phyloP scores from a whole-genome alignment of 345 rosid species.

The Eucalyptus urophylla region DNA sequence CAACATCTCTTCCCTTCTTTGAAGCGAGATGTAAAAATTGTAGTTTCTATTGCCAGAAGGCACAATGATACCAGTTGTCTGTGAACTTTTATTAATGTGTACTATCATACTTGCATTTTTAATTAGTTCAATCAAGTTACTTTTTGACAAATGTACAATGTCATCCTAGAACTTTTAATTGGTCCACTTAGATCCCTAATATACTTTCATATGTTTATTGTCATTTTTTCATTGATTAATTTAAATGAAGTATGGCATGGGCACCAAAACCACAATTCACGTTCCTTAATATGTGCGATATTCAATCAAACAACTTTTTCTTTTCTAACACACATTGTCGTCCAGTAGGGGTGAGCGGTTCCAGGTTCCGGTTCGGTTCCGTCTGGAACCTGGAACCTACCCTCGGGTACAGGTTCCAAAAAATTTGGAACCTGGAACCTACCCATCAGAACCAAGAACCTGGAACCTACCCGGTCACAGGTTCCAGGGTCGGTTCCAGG shows the following conservation, averaged over 20 bases:
- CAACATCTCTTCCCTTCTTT: rapidly evolving
- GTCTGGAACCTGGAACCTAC: too few relatives aligned
- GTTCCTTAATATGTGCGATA: background rate
- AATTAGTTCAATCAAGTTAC: too few relatives aligned
- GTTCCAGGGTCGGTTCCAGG: too few relatives aligned
- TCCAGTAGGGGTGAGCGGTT: background rate
- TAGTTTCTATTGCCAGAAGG: background rate
- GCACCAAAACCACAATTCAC: background rate
- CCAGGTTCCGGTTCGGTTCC: too few relatives aligned
- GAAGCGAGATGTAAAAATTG: background rate
- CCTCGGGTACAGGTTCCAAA: too few relatives aligned
- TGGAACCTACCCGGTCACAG: too few relatives aligned
- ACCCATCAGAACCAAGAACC: too few relatives aligned
- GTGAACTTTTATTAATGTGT: background rate
- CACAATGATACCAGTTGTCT: background rate
- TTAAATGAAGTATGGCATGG: background rate
- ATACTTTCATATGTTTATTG: rapidly evolving
- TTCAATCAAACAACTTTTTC: background rate
- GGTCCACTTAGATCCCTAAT: background rate
- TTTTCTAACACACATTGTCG: background rate
- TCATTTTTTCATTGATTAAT: background rate
- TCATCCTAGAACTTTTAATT: rapidly evolving
- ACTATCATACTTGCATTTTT: rapidly evolving
- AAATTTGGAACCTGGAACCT: too few relatives aligned
- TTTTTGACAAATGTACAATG: rapidly evolving